Evolutionary conservation across 257 asterid species (phyloP).

Genomic region (Leptodermis oblonga): DNA sequence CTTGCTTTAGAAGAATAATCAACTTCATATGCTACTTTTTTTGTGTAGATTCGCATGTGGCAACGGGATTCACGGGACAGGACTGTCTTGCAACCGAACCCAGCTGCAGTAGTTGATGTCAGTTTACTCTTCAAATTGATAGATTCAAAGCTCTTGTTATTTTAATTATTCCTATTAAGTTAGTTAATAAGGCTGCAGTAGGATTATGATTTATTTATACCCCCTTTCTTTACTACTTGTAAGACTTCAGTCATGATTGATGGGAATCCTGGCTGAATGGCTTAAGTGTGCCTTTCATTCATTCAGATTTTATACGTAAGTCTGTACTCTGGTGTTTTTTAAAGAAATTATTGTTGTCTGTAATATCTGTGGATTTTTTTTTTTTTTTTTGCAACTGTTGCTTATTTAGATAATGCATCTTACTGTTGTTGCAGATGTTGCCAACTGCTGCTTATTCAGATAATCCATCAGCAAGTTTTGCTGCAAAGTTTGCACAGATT

Average conservation of each 20-base stretch:
- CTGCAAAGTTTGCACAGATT: constrained; percentile 97
- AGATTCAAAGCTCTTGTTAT: neutral
- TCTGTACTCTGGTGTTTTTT: neutral
- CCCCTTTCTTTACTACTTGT: neutral
- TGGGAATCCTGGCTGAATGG: neutral
- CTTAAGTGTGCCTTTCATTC: neutral
- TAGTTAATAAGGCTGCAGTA: neutral
- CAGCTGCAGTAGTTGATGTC: constrained; percentile 98
- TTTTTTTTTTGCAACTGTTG: too few species aligned
- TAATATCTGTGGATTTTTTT: neutral
- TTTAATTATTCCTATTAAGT: neutral
- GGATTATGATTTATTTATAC: neutral
- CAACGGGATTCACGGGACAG: constrained; percentile 89
- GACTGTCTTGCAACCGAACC: constrained; percentile 88
- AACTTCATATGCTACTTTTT: neutral
- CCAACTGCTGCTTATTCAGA: constrained; percentile 77
- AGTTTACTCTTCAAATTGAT: constrained; percentile 29
- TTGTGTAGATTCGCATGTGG: constrained; percentile 85
- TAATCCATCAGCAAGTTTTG: constrained; percentile 94
- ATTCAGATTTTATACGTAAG: neutral
- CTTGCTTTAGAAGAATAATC: constrained; percentile 7
- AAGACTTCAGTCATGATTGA: neutral
- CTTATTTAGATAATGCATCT: neutral
- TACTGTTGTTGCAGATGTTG: constrained; percentile 65
- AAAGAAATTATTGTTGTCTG: neutral